A percentile compares a stretch with the other conserved stretches of the same genome.
Conservation (phyloP, 495 filamentous ascomycete species). For the Sordaria brevicollis region DNA sequence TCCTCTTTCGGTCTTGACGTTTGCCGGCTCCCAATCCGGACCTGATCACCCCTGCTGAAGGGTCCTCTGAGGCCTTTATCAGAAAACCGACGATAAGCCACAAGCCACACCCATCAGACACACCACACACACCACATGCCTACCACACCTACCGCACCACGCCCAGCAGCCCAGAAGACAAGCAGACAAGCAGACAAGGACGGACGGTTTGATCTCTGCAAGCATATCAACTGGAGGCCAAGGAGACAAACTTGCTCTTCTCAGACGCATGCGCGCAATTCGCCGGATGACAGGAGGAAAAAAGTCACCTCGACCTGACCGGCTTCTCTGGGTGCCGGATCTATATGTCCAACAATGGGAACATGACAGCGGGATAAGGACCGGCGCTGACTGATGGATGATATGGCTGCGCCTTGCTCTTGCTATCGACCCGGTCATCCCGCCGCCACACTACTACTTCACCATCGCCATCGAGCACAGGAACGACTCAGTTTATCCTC, state of each 20-base stretch:
- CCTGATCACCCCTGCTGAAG: background rate
- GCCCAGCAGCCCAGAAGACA: background rate
- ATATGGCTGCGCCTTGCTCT: background rate
- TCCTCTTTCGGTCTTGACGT: background rate
- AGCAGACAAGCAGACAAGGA: too few species aligned
- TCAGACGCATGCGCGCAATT: background rate
- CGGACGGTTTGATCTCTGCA: background rate
- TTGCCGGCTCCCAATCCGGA: background rate
- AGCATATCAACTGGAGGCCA: background rate
- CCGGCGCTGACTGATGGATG: background rate
- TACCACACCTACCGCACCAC: too few species aligned
- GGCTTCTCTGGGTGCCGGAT: background rate
- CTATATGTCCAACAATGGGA: background rate
- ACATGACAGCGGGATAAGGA: background rate
- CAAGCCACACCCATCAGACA: background rate
- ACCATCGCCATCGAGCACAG: background rate
- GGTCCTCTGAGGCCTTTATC: background rate
- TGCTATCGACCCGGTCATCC: background rate
- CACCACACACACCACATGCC: background rate
- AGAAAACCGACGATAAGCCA: background rate
- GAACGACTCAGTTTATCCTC: background rate
- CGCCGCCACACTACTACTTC: background rate
- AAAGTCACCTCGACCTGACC: background rate
- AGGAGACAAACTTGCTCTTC: background rate
- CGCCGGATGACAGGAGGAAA: background rate